Conservation (phyloP, 352 stramenopile species). For the Thalassiosira delicatula region DNA sequence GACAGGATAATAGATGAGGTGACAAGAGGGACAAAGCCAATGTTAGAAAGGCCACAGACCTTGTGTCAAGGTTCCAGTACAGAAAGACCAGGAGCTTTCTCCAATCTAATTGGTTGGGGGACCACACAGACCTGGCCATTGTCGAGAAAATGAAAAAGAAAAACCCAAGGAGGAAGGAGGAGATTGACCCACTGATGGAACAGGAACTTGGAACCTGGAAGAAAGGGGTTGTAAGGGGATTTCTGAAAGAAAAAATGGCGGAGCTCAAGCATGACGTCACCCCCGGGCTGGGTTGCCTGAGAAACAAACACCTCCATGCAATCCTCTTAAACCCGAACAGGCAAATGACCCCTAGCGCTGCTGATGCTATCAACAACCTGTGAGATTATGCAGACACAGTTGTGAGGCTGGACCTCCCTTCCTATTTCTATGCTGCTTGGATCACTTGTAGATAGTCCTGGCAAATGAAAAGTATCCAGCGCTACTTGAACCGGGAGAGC, state of each 20-base stretch:
- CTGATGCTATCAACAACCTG: constrained; percentile 7
- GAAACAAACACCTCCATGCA: constrained; percentile 11
- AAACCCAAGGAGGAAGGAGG: neutral
- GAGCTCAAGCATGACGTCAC: constrained; percentile 8
- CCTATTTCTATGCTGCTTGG: constrained; percentile 27
- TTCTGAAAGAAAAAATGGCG: neutral
- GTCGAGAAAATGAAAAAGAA: constrained; percentile 5
- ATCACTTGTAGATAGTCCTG: neutral
- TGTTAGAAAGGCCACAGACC: neutral
- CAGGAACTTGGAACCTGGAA: neutral
- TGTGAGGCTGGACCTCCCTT: neutral
- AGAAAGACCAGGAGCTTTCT: constrained; percentile 12
- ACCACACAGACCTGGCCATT: neutral
- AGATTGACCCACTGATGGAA: neutral
- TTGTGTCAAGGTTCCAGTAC: constrained; percentile 9
- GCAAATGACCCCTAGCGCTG: constrained; percentile 6
- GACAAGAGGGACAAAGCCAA: neutral
- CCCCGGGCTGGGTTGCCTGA: constrained; percentile 9
- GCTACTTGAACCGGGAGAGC: neutral
- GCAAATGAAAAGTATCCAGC: constrained; percentile 8
- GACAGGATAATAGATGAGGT: neutral
- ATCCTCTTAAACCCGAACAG: neutral
- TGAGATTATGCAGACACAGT: neutral
- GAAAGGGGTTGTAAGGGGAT: neutral
- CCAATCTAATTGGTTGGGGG: constrained; percentile 7